Evolutionary conservation across 73 alveolate species (phyloP).

Genomic region (Paramecium primaurelia): DNA sequence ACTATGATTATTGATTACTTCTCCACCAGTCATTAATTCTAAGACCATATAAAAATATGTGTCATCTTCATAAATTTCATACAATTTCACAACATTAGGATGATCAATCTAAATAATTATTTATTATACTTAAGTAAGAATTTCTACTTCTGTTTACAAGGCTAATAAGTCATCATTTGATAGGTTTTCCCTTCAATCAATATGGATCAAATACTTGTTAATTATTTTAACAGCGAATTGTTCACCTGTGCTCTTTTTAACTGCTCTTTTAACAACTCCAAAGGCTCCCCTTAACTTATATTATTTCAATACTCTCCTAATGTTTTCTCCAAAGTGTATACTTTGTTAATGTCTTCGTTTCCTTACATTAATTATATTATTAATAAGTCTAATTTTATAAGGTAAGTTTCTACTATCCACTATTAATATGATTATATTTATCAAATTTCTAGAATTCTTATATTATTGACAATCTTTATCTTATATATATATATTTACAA

Average conservation of each 20-base stretch:
- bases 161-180: constrained; percentile 75
- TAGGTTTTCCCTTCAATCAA: constrained; percentile 53
- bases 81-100: constrained; percentile 85
- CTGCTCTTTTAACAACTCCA: constrained; percentile 77
- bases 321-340: constrained; percentile 49
- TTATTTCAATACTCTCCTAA: constrained; percentile 49
- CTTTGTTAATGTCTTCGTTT: constrained; percentile 51
- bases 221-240: constrained; percentile 83
- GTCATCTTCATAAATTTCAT: constrained; percentile 84
- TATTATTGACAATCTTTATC: too few species aligned
- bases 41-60: constrained; percentile 73
- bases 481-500: background rate
- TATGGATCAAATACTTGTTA: constrained; percentile 63
- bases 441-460: background rate
- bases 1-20: constrained; percentile 4
- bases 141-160: constrained; percentile 80
- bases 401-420: background rate
- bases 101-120: constrained; percentile 69
- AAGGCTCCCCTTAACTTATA: constrained; percentile 72
- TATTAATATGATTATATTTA: too few species aligned
- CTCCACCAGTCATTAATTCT: constrained; percentile 92
- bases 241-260: constrained; percentile 80
- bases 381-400: background rate
- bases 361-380: constrained; percentile 11
- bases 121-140: constrained; percentile 68